Evolutionary conservation across 768 basidiomycete species (phyloP), one percentile per base, ranked within the genome.

Genomic region (Russula dissimulans): DNA sequence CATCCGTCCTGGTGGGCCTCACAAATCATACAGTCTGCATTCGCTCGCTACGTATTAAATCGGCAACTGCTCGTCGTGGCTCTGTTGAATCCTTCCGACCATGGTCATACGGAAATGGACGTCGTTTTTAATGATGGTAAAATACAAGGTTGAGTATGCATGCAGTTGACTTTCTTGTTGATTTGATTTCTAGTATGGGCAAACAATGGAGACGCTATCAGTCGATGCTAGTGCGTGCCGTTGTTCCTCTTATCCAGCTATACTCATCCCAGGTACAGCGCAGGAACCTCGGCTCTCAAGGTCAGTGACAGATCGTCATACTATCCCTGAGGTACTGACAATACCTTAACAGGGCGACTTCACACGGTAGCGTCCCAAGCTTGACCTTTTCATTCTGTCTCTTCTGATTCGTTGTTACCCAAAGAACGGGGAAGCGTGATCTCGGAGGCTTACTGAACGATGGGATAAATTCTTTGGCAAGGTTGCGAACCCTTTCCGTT

Each of bases 141-240:
- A 71, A 47, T 38, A 45, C 32, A 8, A 14, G 12, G 41, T 29
- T 54, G 32, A 18, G 32, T 38, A 36, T 56, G 34, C n/a, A 34
- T 17, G 22, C 22, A 26, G 22, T 38, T 64, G 44, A 60, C 54
- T 47, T 22, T 39, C 26, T 18, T 38, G 22, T 56, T 54, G 56
- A n/a, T 17, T 29, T 60, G 42, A 29, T 44, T 12, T 47, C 26
- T 61, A 90, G 90, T 92, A 17, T 99, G 97, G 97, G 97, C 97
- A 2, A 97, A 98, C 69, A 98, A 98, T 66, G 97, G 97, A 0
- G 97, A 99, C 70, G 88, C 91, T 5, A 90, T 97, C 60, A 94
- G 90, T 70, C 80, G 88, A 56, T 87, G 87, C 56, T 92, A 91
- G 89, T 90, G 69, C 69, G 86, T 78, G 47, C 64, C 45, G 2